These are phyloP conservation scores for Wickerhamiella spandovensis DNA, from an alignment of 805 yeast species.

Conservation along the genomic window DNA sequence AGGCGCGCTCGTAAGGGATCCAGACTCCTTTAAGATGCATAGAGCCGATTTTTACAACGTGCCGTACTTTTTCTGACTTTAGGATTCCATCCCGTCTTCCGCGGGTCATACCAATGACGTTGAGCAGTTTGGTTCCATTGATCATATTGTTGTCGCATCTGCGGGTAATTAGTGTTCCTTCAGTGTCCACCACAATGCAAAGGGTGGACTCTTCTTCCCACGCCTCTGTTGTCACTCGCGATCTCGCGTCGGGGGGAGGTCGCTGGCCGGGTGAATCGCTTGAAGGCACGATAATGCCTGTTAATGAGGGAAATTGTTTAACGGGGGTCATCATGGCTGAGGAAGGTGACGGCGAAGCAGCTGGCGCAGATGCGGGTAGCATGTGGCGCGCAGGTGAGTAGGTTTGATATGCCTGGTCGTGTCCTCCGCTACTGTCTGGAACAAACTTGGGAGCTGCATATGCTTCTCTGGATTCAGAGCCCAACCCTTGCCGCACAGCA, in stretches of 20 bases:
- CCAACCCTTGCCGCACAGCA: background rate
- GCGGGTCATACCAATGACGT: constrained; percentile 15
- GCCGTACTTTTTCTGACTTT: constrained; percentile 16
- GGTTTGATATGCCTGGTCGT: background rate
- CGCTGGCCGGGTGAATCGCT: constrained; percentile 10
- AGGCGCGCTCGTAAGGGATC: constrained; percentile 20
- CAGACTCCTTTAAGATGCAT: constrained; percentile 20
- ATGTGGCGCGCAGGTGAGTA: background rate
- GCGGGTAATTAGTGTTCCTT: constrained; percentile 11
- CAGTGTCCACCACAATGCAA: constrained; percentile 14
- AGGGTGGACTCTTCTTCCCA: constrained; percentile 18
- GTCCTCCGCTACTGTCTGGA: background rate
- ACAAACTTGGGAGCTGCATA: background rate
- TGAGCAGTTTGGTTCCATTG: constrained; percentile 20
- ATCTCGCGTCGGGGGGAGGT: background rate
- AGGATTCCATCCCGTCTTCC: constrained; percentile 19
- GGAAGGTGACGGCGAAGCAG: background rate
- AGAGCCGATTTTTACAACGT: constrained; percentile 17
- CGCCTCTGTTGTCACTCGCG: constrained; percentile 9
- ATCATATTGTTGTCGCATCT: constrained; percentile 20
- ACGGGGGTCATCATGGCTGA: background rate
- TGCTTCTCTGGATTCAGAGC: background rate
- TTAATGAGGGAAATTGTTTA: constrained; percentile 9
- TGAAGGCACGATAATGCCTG: constrained; percentile 2
- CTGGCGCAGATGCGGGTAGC: background rate